Conservation (phyloP, 78 protist species). For the Dictyostelium capitatum region DNA sequence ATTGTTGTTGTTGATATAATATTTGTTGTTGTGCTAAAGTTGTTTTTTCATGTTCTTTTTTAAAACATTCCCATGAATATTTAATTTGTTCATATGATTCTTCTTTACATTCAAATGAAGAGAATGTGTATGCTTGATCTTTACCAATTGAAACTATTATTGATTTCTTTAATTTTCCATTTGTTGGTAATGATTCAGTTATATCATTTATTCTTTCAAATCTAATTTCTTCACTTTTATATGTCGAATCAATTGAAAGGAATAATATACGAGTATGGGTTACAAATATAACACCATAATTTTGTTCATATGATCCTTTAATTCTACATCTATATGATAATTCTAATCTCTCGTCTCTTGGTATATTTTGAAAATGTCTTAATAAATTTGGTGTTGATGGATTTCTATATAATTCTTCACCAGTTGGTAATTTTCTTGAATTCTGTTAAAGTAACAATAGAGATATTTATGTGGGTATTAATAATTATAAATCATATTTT, state of each 20-base stretch:
- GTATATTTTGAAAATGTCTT: slow-evolving; percentile 14
- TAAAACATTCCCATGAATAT: not conserved
- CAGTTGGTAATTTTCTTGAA: not conserved
- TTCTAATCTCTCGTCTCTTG: slow-evolving; percentile 12
- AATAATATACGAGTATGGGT: slow-evolving; percentile 8
- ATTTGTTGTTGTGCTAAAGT: not conserved
- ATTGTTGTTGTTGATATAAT: not conserved
- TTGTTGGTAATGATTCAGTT: not conserved
- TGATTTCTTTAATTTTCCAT: slow-evolving; percentile 13
- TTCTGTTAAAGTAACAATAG: too few species aligned
- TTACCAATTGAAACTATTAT: not conserved
- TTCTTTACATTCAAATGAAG: not conserved
- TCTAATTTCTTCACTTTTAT: not conserved
- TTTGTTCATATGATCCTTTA: not conserved
- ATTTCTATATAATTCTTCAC: slow-evolving; percentile 12
- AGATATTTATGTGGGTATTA: too few species aligned
- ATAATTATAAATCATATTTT: too few species aligned
- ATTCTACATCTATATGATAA: not conserved
- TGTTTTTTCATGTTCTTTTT: not conserved
- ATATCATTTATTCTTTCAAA: not conserved
- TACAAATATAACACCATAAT: slow-evolving; percentile 1
- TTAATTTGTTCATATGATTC: not conserved
- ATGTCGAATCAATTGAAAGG: not conserved
- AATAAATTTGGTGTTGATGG: not conserved
- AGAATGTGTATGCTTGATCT: not conserved